phyloP scores from a whole-genome alignment of 176 grass and related monocot species.

The Saccharum officinarum region DNA sequence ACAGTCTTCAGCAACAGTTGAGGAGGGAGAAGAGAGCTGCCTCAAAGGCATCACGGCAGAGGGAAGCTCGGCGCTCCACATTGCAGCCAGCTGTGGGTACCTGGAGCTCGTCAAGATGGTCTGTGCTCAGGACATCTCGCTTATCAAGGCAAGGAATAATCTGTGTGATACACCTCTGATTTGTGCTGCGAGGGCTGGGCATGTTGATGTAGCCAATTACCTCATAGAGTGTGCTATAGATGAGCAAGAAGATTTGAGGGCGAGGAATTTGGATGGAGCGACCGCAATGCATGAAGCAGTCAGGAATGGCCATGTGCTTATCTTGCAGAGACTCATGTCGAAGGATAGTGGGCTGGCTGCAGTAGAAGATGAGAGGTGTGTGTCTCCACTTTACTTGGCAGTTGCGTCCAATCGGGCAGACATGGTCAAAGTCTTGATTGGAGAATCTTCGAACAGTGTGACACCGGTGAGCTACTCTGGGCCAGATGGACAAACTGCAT shows the following conservation, averaged over 20 bases:
- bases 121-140: not conserved
- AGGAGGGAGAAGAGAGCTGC: not conserved
- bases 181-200: constrained; percentile 20
- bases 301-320: not conserved
- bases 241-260: not conserved
- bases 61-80: constrained; percentile 21
- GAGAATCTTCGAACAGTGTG: not conserved
- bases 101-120: constrained; percentile 5
- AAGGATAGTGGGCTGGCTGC: constrained; percentile 1
- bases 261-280: not conserved
- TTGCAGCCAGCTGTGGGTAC: not conserved
- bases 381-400: constrained; percentile 39
- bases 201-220: not conserved
- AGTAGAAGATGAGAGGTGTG: not conserved
- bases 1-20: not conserved
- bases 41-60: constrained; percentile 10
- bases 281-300: constrained; percentile 27
- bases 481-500: constrained; percentile 24
- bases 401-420: not conserved
- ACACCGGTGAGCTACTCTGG: not conserved
- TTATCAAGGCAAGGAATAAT: constrained; percentile 10
- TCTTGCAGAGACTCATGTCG: constrained; percentile 9
- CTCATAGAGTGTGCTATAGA: not conserved
- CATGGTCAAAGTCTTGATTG: constrained; percentile 3
- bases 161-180: constrained; percentile 16